A percentile compares a stretch with the other conserved stretches of the same genome.
phyloP scores from a whole-genome alignment of 331 rosid genomes.

The Ulmus americana region DNA sequence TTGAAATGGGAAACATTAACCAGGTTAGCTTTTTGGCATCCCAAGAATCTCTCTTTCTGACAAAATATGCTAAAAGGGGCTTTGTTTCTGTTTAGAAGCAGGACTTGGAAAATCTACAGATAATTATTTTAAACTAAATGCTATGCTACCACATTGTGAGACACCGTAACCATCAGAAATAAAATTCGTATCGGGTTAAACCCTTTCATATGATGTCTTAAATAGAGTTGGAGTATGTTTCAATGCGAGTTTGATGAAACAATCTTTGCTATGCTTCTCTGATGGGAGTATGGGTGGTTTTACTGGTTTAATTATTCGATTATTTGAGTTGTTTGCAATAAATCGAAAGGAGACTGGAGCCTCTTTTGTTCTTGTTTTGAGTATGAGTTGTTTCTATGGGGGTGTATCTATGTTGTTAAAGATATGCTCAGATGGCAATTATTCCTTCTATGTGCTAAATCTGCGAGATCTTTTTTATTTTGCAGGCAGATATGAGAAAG shows the following conservation, averaged over 20 bases:
- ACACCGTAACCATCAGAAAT: no score
- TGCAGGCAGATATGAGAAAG: constrained; percentile 24
- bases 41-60: constrained; percentile 2
- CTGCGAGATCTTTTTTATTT: not conserved
- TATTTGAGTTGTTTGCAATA: not conserved
- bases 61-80: constrained; percentile 7
- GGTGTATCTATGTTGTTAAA: no score
- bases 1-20: constrained; percentile 18
- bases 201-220: no score
- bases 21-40: constrained; percentile 26
- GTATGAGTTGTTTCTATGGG: no score
- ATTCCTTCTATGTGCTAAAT: constrained; percentile 3
- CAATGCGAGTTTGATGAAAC: no score
- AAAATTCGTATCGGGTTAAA: no score
- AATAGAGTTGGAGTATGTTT: no score
- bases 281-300: not conserved
- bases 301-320: not conserved
- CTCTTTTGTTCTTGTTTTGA: no score
- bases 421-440: not conserved
- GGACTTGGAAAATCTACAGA: not conserved
- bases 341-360: no score
- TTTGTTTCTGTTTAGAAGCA: not conserved
- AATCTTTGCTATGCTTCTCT: not conserved
- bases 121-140: no score
- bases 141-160: no score